Conservation (phyloP, 495 filamentous ascomycete species). For the Cercophora newfieldiana region DNA sequence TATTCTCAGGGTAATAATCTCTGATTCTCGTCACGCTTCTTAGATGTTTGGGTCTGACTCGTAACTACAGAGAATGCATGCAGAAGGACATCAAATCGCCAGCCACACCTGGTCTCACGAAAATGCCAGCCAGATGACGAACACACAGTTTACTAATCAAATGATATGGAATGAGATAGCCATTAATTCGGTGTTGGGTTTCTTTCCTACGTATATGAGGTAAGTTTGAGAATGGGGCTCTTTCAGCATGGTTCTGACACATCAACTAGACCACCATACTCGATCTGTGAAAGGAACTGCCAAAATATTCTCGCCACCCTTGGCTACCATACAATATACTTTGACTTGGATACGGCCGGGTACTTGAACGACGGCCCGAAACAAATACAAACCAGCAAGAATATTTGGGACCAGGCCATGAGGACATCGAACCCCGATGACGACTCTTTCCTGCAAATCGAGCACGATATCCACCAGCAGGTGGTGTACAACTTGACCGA, state of each 20-base stretch:
- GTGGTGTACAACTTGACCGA: conserved; percentile 74
- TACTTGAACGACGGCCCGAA: conserved; percentile 63
- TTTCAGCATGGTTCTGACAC: not conserved
- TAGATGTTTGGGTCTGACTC: conserved; percentile 24
- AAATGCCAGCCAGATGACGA: conserved; percentile 62
- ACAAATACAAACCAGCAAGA: conserved; percentile 68
- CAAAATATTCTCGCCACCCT: conserved; percentile 59
- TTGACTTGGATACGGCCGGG: conserved; percentile 78
- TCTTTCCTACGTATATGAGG: conserved; percentile 83
- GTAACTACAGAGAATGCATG: conserved; percentile 55
- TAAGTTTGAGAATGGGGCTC: conserved; percentile 9
- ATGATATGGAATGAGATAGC: conserved; percentile 81
- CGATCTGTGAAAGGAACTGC: conserved; percentile 65
- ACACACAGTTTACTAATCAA: conserved; percentile 60
- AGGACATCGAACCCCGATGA: conserved; percentile 43
- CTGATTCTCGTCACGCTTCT: not conserved
- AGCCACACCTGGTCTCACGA: conserved; percentile 86
- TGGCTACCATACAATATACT: conserved; percentile 75
- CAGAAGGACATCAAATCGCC: conserved; percentile 77
- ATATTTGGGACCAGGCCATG: conserved; percentile 65
- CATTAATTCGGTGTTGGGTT: conserved; percentile 73
- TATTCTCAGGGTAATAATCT: conserved; percentile 54
- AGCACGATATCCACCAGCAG: conserved; percentile 78
- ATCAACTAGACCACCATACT: conserved; percentile 65
- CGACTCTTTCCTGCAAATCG: conserved; percentile 65